Conservation (phyloP, 495 filamentous ascomycete species). For the Darksidea phi region DNA sequence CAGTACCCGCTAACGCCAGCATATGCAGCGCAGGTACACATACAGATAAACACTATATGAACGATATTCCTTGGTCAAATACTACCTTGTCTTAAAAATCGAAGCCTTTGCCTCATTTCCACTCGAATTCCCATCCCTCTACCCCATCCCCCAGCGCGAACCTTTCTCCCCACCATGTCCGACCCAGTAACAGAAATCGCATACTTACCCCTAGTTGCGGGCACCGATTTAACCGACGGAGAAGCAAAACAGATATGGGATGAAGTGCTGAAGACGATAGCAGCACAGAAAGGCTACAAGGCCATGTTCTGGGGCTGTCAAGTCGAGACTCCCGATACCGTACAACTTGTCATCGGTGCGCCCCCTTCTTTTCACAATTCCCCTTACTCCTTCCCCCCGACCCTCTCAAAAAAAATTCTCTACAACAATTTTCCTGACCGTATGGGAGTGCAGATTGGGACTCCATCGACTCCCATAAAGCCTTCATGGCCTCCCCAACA, state of each 20-base stretch:
- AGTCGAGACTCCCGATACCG: constrained; percentile 31
- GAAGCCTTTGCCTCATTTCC: no score
- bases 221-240: constrained; percentile 21
- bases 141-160: no score
- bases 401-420: no score
- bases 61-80: no score
- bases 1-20: no score
- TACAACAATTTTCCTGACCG: no score
- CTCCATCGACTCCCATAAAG: constrained; percentile 4
- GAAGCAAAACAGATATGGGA: constrained; percentile 17
- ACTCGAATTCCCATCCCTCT: no score
- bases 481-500: constrained; percentile 27
- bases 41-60: no score
- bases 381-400: background rate
- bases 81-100: no score
- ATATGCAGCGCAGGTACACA: no score
- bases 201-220: constrained; percentile 10
- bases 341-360: constrained; percentile 31
- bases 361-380: background rate
- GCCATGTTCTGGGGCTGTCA: constrained; percentile 29
- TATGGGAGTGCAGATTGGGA: constrained; percentile 37
- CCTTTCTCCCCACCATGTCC: constrained; percentile 18
- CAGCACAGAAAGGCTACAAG: constrained; percentile 13
- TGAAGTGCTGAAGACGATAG: constrained; percentile 14
- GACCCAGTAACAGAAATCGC: constrained; percentile 23